phyloP scores from a whole-genome alignment of 306 rosid genomes.

The Neltuma alba region DNA sequence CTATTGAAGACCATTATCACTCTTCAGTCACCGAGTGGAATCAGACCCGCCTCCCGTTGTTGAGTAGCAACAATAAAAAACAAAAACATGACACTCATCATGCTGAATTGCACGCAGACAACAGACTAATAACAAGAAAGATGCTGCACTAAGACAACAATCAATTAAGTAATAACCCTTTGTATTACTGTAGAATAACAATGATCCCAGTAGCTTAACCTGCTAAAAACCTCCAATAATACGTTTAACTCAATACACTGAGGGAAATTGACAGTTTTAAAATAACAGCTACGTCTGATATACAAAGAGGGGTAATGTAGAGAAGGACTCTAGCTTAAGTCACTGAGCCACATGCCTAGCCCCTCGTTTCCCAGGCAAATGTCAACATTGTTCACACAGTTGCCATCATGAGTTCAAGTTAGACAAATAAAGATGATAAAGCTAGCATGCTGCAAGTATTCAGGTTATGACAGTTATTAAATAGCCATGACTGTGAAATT shows the following conservation, averaged over 20 bases:
- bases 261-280: background rate
- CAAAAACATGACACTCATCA: no score
- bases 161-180: slow-evolving; percentile 3
- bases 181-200: background rate
- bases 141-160: background rate
- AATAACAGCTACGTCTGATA: slow-evolving; percentile 1
- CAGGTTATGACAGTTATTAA: slow-evolving; percentile 3
- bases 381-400: background rate
- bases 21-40: slow-evolving; percentile 26
- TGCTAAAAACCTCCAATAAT: background rate
- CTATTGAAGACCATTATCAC: slow-evolving; percentile 3
- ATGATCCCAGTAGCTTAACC: background rate
- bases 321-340: background rate
- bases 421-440: background rate
- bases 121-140: no score
- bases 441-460: background rate
- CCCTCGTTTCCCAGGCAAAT: background rate
- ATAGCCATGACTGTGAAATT: slow-evolving; percentile 15
- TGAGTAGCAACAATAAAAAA: background rate
- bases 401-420: slow-evolving; percentile 8
- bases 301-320: background rate
- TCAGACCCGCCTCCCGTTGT: background rate
- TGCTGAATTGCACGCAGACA: no score
- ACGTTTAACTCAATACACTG: background rate
- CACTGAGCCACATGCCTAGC: background rate